Base-by-base conservation (phyloP, 441 rosid species). In the Syzygium syzygioides region DNA sequence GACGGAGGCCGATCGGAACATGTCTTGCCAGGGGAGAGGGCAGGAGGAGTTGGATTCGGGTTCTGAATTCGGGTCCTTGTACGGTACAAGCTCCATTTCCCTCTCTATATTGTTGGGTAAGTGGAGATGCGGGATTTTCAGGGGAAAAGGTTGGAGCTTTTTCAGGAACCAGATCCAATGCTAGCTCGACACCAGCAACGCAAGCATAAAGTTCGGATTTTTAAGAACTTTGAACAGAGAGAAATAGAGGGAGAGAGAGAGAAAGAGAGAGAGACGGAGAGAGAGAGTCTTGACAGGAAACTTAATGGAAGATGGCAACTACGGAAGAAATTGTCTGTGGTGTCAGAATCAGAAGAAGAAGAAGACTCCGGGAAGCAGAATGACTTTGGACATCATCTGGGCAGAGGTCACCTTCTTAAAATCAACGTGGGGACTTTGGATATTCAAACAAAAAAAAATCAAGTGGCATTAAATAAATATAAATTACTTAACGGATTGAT, bases 1-100 rank as follows among this genome's bases (percentile, higher is more conserved):
- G n/a, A 89, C 79, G 20, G 99, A 94, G 66, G 95, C 99, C 80
- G 99, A 96, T 93, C 97, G 95, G 90, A 97, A 97, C 99, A 98
- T 98, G 91, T 95, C 99, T 89, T 96, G 92, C 99, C 99, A 98
- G 15, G 99, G 95, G 80, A 94, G 93, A 26, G 92, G 88, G 10
- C 91, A 86, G 34, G 90, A 41, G 52, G 95, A 90, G 86, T 90
- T 91, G 45, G 94, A 86, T 79, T 93, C 95, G 64, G 93, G 68
- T 86, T 94, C 91, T 45, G 87, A 41, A 41, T 85, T 85, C 87
- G 94, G 93, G 89, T 96, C 92, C 11, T 90, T 62, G 85, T 92
- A 96, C 5, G 98, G 99, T 56, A 96, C 98, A 60, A 96, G 90
- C 91, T 94, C 99, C 99, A 98, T 98, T 88, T 20, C 60, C 83